These are phyloP conservation scores for Fraxinus xanthoxyloides DNA, from an alignment of 305 asterid genomes.

Conservation along the genomic window DNA sequence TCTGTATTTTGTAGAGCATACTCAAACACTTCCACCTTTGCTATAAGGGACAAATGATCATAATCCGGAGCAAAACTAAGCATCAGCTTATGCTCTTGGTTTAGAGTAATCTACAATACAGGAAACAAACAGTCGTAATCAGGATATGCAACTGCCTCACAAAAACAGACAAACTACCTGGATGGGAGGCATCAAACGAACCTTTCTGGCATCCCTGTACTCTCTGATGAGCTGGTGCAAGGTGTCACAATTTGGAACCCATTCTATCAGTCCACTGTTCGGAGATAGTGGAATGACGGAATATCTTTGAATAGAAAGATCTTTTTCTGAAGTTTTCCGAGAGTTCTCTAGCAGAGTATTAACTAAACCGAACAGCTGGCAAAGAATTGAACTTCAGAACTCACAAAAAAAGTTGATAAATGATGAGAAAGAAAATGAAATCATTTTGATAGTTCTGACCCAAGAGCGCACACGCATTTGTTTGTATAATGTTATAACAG, in stretches of 20 bases:
- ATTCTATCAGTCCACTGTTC: constrained; percentile 93
- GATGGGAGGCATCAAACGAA: constrained; percentile 24
- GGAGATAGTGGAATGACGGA: constrained; percentile 95
- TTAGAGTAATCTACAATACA: constrained; percentile 69
- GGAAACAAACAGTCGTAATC: constrained; percentile 24
- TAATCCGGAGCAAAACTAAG: constrained; percentile 96
- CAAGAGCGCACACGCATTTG: background rate
- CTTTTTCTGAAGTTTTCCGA: constrained; percentile 89
- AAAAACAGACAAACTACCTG: background rate
- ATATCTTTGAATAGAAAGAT: constrained; percentile 91
- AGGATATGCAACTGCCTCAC: constrained; percentile 25
- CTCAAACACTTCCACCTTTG: constrained; percentile 98
- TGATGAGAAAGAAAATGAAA: constrained; percentile 12
- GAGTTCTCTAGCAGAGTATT: constrained; percentile 89
- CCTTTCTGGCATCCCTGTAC: constrained; percentile 97
- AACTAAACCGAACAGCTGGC: constrained; percentile 93
- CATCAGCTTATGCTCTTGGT: constrained; percentile 98
- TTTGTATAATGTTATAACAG: constrained; percentile 9
- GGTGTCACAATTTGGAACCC: constrained; percentile 99
- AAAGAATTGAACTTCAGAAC: constrained; percentile 25
- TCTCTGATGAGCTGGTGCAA: constrained; percentile 94
- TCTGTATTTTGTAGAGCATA: constrained; percentile 91
- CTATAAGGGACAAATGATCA: constrained; percentile 90
- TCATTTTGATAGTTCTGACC: background rate
- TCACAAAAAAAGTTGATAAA: constrained; percentile 22